Percentiles rank a stretch among this genome's conserved stretches.
phyloP scores from a whole-genome alignment of 2,329 filamentous ascomycete species.

The Uncinocarpus reesii region DNA sequence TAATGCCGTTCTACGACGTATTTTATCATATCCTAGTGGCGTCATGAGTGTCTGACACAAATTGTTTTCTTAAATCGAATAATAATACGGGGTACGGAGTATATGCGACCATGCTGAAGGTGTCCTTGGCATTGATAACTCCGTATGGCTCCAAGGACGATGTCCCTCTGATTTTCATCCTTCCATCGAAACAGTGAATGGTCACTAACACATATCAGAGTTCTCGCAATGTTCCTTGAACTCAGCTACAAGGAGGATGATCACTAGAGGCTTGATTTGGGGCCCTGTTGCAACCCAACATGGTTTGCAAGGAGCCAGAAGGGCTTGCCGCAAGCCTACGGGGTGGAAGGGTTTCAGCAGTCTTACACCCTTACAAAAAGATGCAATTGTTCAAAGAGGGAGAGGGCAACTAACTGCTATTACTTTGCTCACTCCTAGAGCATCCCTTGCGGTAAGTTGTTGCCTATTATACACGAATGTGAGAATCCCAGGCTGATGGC shows the following conservation, averaged over 20 bases:
- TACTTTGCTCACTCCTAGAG: slow-evolving; percentile 10
- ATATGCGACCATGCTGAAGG: no score
- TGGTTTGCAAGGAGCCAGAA: background rate
- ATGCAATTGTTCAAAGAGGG: background rate
- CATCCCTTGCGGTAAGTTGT: slow-evolving; percentile 10
- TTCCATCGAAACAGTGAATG: background rate
- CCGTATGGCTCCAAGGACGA: no score
- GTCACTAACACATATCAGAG: slow-evolving; percentile 8
- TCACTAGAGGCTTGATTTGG: background rate
- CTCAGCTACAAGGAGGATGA: background rate
- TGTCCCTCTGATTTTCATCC: background rate
- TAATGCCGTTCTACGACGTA: no score
- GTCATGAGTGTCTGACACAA: no score
- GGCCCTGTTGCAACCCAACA: background rate
- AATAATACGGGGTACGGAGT: no score
- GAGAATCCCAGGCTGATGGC: background rate
- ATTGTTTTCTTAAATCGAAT: no score
- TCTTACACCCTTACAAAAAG: background rate
- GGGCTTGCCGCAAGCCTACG: background rate
- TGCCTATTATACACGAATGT: background rate
- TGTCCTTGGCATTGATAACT: no score
- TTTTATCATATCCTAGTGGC: no score
- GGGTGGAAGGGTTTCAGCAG: background rate
- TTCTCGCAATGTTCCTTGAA: slow-evolving; percentile 6
- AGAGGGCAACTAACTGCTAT: slow-evolving; percentile 7